Percentiles rank a stretch among this genome's conserved stretches.
These are phyloP conservation scores for Waltiozyma solani DNA, from an alignment of 1,139 yeast species.

Conservation along the genomic window DNA sequence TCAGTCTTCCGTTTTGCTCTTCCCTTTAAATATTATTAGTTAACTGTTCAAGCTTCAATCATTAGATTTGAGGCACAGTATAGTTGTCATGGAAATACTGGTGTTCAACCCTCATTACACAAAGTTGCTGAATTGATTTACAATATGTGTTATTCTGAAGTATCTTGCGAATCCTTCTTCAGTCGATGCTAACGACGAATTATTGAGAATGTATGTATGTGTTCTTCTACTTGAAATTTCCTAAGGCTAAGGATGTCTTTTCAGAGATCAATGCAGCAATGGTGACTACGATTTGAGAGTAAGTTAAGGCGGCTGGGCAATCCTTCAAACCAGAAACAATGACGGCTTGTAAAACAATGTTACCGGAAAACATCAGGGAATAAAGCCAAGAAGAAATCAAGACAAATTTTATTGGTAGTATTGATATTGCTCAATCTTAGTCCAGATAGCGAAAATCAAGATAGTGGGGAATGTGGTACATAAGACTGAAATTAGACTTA, in stretches of 20 bases:
- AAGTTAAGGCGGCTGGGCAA: constrained; percentile 50
- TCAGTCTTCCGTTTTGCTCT: too few relatives aligned
- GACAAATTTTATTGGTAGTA: constrained; percentile 25
- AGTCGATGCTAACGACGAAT: too few relatives aligned
- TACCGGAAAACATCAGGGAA: constrained; percentile 48
- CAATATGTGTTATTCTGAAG: too few relatives aligned
- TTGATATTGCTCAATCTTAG: constrained; percentile 34
- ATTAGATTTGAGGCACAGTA: too few relatives aligned
- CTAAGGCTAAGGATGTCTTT: constrained; percentile 40
- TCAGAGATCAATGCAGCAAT: constrained; percentile 31
- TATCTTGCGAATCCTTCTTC: too few relatives aligned
- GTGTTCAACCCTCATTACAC: too few relatives aligned
- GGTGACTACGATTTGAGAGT: constrained; percentile 37
- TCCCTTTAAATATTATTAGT: too few relatives aligned
- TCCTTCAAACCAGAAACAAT: constrained; percentile 37
- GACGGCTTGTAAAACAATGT: constrained; percentile 47
- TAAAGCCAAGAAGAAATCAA: constrained; percentile 44
- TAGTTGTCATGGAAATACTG: too few relatives aligned
- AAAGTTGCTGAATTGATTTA: too few relatives aligned
- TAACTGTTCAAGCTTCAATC: too few relatives aligned
- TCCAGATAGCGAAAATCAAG: constrained; percentile 36
- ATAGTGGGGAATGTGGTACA: constrained; percentile 17
- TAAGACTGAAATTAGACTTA: constrained; percentile 37
- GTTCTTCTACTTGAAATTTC: constrained; percentile 20
- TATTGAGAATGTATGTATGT: constrained; percentile 52